Evolutionary conservation across 2,329 filamentous ascomycete genomes (phyloP), one percentile per base, ranked within the genome.

Genomic region (Alternaria tenuissima): DNA sequence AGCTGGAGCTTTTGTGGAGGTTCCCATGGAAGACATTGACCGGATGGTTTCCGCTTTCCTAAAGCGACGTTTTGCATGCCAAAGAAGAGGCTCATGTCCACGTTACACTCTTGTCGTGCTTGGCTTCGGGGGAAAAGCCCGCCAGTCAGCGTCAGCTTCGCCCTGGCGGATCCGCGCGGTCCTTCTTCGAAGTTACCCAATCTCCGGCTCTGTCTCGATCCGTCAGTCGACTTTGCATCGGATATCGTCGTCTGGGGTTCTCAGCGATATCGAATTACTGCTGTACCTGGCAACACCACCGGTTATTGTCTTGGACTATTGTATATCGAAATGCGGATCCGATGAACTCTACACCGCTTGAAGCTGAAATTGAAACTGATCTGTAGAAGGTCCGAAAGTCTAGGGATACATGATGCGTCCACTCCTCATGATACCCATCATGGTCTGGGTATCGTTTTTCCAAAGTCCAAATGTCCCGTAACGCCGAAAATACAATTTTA

Each of bases 401-500:
- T 48, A 53, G 34, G 9, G 9, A 48, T 61, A 57, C 53, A 57
- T 54, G 16, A 39, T 49, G 26, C 11, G 7, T 38, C 30, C 16
- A 56, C 41, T 43, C 43, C 32, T 49, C 42, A 36, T 18, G 12
- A 52, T 16, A 20, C 38, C 24, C 26, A 43, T 34, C 39, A 12
- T 22, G 52, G 48, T 47, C 26, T 51, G 59, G 55, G 49, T 55
- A 65, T 61, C 53, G 26, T 11, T 43, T 49, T 46, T 42, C 28
- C 32, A 48, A 38, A 16, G 26, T 46, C 46, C 20, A 28, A 42
- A 44, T 57, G 11, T 28, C 39, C n/a, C 20, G 12, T 52, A 55
- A 66, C 57, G 57, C 62, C 59, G 18, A 41, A 30, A 16, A 63
- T 53, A 24, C 48, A 49, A 18, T 53, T 58, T 57, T 56, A 38